Evolutionary conservation across 441 rosid genomes (phyloP), one percentile per base, ranked within the genome.

Genomic region (Eutrema salsugineum): DNA sequence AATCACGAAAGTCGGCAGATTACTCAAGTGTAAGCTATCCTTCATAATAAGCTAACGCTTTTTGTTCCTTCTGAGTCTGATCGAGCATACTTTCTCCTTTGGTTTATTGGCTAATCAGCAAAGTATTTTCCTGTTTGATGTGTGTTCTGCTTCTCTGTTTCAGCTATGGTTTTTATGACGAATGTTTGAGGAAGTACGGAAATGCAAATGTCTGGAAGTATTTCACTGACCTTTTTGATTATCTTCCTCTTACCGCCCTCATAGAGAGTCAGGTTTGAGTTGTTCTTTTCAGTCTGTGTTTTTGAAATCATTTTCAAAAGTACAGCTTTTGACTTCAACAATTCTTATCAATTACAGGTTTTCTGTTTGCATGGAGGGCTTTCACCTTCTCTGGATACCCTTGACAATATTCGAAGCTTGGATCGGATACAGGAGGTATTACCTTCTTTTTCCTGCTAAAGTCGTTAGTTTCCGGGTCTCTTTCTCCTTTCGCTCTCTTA

Each of bases 1-100:
- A 94, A 94, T 48, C 99, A 94, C n/a, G 99, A 94, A 87, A 94
- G 97, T 83, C 85, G 99, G 61, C 99, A 94, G 83, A 94, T 94
- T 19, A 94, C 99, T 27, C 99, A 94, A 92, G 97, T 93, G 98
- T 93, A 93, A 87, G 96, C 64, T 68, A 62, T 59, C 27, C 27
- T 24, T 24, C 27, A 24, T 24, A 24, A 24, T 46, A 15, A 24
- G 22, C 42, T 63, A 1, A 19, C 42, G 36, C 16, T 16, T 44
- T 16, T 44, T 24, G 48, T 53, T 63, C 22, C 33, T 19, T 48
- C 20, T 22, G 24, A 22, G 24, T 22, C 33, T 38, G 8, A 11
- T 11, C 7, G 49, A 54, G 2, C 48, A 28, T 19, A 28, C 20
- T 22, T 48, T 43, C 63, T 36, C 17, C 28, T 7, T 28, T 22